Conservation (phyloP, 179 eudicot species). For the Beta corolliflora region DNA sequence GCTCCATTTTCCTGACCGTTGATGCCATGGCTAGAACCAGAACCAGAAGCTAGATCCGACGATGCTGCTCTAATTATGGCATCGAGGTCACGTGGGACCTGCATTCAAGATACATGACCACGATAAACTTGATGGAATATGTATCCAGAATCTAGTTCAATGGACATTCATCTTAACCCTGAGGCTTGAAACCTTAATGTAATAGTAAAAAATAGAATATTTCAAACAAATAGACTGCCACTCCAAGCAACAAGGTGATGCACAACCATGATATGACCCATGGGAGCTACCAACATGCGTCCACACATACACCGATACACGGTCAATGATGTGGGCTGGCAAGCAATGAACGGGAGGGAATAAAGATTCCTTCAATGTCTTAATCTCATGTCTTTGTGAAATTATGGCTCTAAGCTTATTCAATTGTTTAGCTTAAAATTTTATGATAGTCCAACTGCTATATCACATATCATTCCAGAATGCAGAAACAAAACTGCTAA, state of each 20-base stretch:
- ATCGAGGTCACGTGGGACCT: constrained; percentile 63
- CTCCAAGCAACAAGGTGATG: not conserved
- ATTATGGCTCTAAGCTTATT: too few species aligned
- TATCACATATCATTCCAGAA: not conserved
- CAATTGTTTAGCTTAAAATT: not conserved
- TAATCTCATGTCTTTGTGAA: too few species aligned
- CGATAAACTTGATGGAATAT: constrained; percentile 1
- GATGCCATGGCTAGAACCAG: constrained; percentile 18
- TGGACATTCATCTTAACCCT: not conserved
- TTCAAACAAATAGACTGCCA: not conserved
- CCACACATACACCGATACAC: not conserved
- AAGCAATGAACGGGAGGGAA: not conserved
- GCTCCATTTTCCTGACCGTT: constrained; percentile 12
- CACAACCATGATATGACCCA: not conserved
- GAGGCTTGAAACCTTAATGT: not conserved
- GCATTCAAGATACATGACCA: constrained; percentile 9
- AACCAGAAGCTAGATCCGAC: constrained; percentile 25
- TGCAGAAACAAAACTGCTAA: not conserved
- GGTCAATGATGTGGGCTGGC: not conserved
- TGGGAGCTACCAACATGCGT: not conserved
- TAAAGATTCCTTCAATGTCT: too few species aligned
- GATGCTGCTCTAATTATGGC: constrained; percentile 15
- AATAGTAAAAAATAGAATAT: not conserved
- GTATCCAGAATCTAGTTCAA: not conserved
- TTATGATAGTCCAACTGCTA: too few species aligned